Evolutionary conservation across 305 asterid species (phyloP).

Genomic region (Solanum chacoense): DNA sequence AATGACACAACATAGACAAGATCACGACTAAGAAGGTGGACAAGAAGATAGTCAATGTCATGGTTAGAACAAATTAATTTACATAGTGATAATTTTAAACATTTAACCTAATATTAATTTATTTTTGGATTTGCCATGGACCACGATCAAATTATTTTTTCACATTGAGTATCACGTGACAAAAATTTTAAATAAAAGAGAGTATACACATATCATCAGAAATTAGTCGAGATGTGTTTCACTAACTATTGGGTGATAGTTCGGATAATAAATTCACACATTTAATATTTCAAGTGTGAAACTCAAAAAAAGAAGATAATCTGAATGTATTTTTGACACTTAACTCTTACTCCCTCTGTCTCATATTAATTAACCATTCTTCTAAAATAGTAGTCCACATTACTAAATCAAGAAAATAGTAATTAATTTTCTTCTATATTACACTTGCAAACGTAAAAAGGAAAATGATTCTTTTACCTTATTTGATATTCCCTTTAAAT

Average conservation of each 20-base stretch:
- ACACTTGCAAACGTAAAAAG: not conserved
- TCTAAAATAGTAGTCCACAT: not conserved
- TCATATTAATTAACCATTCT: not conserved
- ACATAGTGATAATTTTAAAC: too few species aligned
- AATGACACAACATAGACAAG: not conserved
- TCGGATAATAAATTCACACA: not conserved
- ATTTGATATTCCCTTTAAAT: not conserved
- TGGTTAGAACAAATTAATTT: not conserved
- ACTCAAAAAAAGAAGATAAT: too few species aligned
- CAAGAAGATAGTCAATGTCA: not conserved
- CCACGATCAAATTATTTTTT: not conserved
- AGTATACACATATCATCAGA: not conserved
- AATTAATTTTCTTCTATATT: too few species aligned
- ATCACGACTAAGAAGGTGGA: not conserved
- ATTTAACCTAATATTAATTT: too few species aligned
- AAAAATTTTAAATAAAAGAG: too few species aligned
- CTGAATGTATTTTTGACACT: too few species aligned
- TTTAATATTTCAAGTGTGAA: not conserved
- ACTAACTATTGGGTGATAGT: too few species aligned
- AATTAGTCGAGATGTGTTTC: too few species aligned
- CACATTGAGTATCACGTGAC: not conserved
- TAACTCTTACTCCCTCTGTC: fast-evolving
- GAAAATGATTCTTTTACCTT: not conserved
- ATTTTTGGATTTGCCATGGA: not conserved
- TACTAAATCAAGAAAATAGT: too few species aligned